Evolutionary conservation across 257 asterid species (phyloP).

Genomic region (Solanum gracilifrons): DNA sequence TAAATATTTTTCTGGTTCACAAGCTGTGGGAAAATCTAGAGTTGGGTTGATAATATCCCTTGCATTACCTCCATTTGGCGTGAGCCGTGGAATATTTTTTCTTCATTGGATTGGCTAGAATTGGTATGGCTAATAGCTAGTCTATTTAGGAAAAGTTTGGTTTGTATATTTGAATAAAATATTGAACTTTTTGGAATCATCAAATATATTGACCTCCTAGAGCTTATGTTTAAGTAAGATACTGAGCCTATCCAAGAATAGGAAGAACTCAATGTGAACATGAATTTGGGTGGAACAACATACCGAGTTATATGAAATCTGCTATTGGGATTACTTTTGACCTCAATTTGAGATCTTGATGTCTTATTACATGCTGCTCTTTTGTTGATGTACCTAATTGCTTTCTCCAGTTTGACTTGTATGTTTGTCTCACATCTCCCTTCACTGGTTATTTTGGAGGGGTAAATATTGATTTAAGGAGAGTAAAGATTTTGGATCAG

Average conservation of each 20-base stretch:
- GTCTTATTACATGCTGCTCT: not conserved
- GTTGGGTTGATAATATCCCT: not conserved
- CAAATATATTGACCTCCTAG: not conserved
- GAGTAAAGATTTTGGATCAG: not conserved
- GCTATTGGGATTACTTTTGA: not conserved
- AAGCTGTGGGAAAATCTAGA: not conserved
- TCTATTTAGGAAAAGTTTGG: not conserved
- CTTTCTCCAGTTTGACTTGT: not conserved
- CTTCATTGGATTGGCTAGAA: not conserved
- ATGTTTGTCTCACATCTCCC: not conserved
- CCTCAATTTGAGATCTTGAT: not conserved
- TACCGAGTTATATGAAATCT: not conserved
- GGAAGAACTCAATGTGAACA: not conserved
- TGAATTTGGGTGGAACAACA: not conserved
- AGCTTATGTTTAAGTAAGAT: not conserved
- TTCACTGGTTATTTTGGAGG: not conserved
- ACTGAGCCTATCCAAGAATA: not conserved
- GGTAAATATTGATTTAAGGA: not conserved
- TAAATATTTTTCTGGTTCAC: not conserved
- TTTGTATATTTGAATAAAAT: not conserved
- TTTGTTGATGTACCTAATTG: not conserved
- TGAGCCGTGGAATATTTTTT: not conserved
- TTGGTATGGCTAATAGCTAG: not conserved
- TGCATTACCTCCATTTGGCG: not conserved
- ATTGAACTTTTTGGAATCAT: not conserved